Evolutionary conservation across 805 yeast genomes (phyloP).

Genomic region (Nakazawaea anatomiae): DNA sequence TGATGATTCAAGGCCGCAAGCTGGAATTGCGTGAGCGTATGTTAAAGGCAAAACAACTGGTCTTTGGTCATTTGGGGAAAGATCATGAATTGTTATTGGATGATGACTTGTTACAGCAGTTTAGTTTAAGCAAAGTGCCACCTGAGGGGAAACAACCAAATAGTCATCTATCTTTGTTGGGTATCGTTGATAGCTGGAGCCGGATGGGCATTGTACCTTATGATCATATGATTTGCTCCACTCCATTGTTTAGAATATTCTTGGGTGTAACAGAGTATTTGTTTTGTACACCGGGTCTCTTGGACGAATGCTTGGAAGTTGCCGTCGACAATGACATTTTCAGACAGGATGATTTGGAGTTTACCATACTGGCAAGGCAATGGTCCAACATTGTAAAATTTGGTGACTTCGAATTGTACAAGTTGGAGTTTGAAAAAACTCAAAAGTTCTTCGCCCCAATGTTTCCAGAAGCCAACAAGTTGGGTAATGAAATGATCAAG

Average conservation of each 20-base stretch:
- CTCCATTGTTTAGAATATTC: constrained; percentile 88
- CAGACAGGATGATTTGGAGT: constrained; percentile 87
- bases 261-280: constrained; percentile 91
- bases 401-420: constrained; percentile 71
- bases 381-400: constrained; percentile 82
- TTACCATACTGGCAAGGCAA: constrained; percentile 80
- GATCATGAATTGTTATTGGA: constrained; percentile 63
- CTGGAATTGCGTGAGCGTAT: constrained; percentile 57
- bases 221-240: constrained; percentile 94
- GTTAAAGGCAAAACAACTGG: constrained; percentile 60
- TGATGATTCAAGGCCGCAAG: constrained; percentile 68
- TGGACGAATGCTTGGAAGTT: constrained; percentile 76
- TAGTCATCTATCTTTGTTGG: constrained; percentile 82
- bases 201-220: constrained; percentile 83
- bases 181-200: constrained; percentile 93
- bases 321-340: constrained; percentile 63
- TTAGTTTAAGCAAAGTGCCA: constrained; percentile 67
- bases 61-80: constrained; percentile 61
- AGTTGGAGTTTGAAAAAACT: constrained; percentile 65
- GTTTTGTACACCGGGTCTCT: constrained; percentile 74
- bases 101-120: constrained; percentile 72
- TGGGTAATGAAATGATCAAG: constrained; percentile 93
- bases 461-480: constrained; percentile 79
- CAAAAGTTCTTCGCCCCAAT: constrained; percentile 82
- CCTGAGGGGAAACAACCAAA: constrained; percentile 64